Evolutionary conservation across 345 rosid genomes (phyloP), one percentile per base, ranked within the genome.

Genomic region (Populus alba): DNA sequence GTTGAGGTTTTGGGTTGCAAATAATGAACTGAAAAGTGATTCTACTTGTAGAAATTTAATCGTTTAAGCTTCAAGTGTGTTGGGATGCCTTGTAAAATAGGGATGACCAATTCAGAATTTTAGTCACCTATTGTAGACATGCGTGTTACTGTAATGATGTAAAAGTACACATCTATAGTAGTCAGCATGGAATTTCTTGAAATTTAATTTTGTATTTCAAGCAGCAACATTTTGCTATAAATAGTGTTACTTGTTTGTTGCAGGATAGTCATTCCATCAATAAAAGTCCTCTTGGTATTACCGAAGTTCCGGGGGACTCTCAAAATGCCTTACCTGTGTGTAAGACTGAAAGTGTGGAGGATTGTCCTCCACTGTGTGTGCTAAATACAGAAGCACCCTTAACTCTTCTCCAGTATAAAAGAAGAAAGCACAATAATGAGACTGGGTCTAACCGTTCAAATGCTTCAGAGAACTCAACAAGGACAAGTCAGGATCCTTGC

Each of bases 371-470:
- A 2, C 11, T 86, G 16, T 87, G 92, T 11, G 78, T 87, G 76
- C 88, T 89, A 22, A 85, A 89, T 78, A 83, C 82, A 47, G 92
- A 92, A 77, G 94, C 91, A 49, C 74, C 96, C 16, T 88, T 87
- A 20, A 92, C 92, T 43, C 77, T 90, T 27, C 87, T 90, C 74
- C 93, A 89, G 53, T 92, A 93, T 76, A 95, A 93, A 82, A 84
- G 97, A 75, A 87, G 96, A 74, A 88, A 90, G 81, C 89, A 85
- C 20, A 87, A 55, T 66, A 8, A 85, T 22, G 97, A 95, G 55
- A 74, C 76, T 8, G 80, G 77, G 73, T 77, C 79, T 35, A 87
- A 80, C 75, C 81, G 67, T 81, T 82, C 93, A 20, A 88, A 79
- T 77, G 87, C 66, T 76, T 83, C 91, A 0, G 90, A 90, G 74